Evolutionary conservation across 1,284 basidiomycete genomes (phyloP).

Genomic region (Rugosomyces carneus): DNA sequence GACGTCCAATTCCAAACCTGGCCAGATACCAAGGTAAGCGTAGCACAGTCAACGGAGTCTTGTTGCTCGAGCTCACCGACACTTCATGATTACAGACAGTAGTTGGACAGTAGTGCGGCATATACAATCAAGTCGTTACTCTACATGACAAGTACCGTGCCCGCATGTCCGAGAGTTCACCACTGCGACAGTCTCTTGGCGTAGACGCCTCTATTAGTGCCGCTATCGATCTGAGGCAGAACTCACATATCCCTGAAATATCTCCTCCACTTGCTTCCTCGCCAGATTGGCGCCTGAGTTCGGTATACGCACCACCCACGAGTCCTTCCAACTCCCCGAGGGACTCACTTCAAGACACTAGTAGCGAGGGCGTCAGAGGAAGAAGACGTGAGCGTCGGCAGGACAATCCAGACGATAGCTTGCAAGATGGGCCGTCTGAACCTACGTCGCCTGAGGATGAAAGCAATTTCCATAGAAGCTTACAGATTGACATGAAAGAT

Average conservation of each 20-base stretch:
- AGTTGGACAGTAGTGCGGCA: not conserved
- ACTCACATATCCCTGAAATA: conserved; percentile 8
- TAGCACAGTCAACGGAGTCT: no score
- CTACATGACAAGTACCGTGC: not conserved
- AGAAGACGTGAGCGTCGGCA: conserved; percentile 1
- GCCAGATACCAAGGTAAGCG: no score
- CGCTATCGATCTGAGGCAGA: conserved; percentile 12
- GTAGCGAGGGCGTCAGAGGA: not conserved
- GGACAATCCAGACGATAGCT: conserved; percentile 7
- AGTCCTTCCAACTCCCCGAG: conserved; percentile 14
- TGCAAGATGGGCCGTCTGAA: conserved; percentile 12
- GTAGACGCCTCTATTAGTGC: conserved; percentile 10
- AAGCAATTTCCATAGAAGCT: conserved; percentile 46
- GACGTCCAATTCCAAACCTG: no score
- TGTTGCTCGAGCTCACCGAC: no score
- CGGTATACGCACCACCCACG: conserved; percentile 16
- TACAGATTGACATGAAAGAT: conserved; percentile 72
- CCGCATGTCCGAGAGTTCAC: conserved; percentile 15
- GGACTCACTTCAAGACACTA: conserved; percentile 9
- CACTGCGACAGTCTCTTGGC: conserved; percentile 8
- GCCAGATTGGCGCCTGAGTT: conserved; percentile 16
- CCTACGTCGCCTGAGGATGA: conserved; percentile 45
- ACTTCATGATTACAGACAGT: no score
- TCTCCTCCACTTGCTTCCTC: conserved; percentile 7
- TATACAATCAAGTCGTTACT: not conserved